Evolutionary conservation across 805 yeast genomes (phyloP), one percentile per base, ranked within the genome.

Genomic region (Candida boleticola): DNA sequence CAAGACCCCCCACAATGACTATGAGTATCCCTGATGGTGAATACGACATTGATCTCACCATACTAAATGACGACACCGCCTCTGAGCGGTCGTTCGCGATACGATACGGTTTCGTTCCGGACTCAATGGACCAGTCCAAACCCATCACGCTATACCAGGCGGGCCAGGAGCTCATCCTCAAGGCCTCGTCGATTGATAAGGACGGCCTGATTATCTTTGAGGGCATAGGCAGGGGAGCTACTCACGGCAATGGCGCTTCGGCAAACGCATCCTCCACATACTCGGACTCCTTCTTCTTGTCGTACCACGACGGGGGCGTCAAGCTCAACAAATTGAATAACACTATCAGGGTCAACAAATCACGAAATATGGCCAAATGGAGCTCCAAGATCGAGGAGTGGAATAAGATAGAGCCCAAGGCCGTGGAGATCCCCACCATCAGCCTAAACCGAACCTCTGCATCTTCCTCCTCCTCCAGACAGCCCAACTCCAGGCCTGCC

Each of bases 11-110:
- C 16, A 29, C 16, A 29, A 33, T n/a, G 22, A 38, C 20, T 3
- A 63, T 63, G 68, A 49, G 54, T n/a, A 45, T 64, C 29, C 57
- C 67, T 14, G 73, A 70, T 51, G 76, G 76, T 14, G 76, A 70
- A 47, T 70, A 70, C 51, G 73, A 66, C 21, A 60, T 70, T 29
- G 74, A 69, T 43, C 48, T 68, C 35, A 53, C 63, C 38, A 55
- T 47, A n/a, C 49, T 63, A 14, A 41, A 43, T 23, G 49, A 42
- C 11, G 27, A 33, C 13, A 33, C 40, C 4, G 23, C 27, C 13
- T 16, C 27, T 11, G 39, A 36, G 9, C 36, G 27, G 13, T 43
- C 39, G 31, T 37, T 61, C 11, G 70, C 66, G 18, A 52, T 70
- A 21, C 55, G 74, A 22, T 70, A 70, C 45, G 74, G 74, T 17